A percentile compares a stretch with the other conserved stretches of the same genome.
Conservation (phyloP, 345 rosid genomes). For the Citrus glauca region DNA sequence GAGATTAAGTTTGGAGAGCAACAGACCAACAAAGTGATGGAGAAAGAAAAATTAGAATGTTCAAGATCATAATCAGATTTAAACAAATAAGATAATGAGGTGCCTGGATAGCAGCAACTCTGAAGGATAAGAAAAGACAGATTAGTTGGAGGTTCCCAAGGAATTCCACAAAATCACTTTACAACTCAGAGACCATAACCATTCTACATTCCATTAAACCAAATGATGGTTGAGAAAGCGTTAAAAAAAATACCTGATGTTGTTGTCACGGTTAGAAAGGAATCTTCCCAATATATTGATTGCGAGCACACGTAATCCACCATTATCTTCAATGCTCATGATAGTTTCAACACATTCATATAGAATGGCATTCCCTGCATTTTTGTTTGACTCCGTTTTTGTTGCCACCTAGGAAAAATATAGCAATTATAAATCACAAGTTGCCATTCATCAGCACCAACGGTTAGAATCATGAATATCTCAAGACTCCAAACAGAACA, state of each 20-base stretch:
- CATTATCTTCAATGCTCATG: constrained; percentile 95
- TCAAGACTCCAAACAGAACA: neutral
- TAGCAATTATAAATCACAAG: constrained; percentile 6
- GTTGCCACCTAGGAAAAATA: constrained; percentile 79
- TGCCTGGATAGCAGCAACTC: neutral
- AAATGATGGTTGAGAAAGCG: neutral
- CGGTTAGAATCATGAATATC: neutral
- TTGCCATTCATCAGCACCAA: neutral
- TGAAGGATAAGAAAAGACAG: neutral
- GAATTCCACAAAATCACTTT: neutral
- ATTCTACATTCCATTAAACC: neutral
- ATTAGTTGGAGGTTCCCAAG: neutral
- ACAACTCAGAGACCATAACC: neutral
- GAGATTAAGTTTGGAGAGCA: constrained; percentile 12
- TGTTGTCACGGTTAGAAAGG: constrained; percentile 97
- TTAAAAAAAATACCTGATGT: constrained; percentile 64
- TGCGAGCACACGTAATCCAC: constrained; percentile 98
- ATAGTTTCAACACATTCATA: constrained; percentile 98
- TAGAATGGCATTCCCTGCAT: constrained; percentile 98
- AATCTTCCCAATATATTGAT: constrained; percentile 97
- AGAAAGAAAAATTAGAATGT: neutral
- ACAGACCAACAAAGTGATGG: constrained; percentile 9
- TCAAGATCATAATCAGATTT: neutral
- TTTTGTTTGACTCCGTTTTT: constrained; percentile 95
- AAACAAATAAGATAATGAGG: neutral